phyloP scores from a whole-genome alignment of 2,329 filamentous ascomycete genomes.

The Meredithiella fracta region DNA sequence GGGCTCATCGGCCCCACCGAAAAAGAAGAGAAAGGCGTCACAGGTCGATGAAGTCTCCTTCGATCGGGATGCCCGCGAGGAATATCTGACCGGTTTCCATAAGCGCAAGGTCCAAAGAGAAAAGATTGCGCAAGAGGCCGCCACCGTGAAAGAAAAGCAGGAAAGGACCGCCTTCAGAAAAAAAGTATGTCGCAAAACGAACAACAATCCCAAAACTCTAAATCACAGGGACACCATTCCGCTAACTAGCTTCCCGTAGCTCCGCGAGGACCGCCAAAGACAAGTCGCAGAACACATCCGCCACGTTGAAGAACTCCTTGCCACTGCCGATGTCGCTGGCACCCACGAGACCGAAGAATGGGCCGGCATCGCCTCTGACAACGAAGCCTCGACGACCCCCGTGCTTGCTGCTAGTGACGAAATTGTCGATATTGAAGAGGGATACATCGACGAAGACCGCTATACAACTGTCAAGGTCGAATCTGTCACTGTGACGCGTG shows the following conservation, averaged over 20 bases:
- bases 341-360: conserved; percentile 32
- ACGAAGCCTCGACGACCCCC: conserved; percentile 28
- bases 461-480: conserved; percentile 93
- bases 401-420: conserved; percentile 32
- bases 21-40: conserved; percentile 46
- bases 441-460: conserved; percentile 91
- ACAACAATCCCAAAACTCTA: conserved; percentile 22
- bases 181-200: conserved; percentile 56
- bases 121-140: conserved; percentile 71
- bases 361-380: conserved; percentile 45
- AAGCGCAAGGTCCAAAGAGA: conserved; percentile 80
- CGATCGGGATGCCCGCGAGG: conserved; percentile 59
- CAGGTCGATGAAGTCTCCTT: conserved; percentile 70
- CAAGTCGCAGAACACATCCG: conserved; percentile 71
- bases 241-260: too few relatives aligned
- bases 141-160: conserved; percentile 57
- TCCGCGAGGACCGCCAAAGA: conserved; percentile 66
- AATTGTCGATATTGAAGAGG: conserved; percentile 65
- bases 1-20: conserved; percentile 40
- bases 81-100: conserved; percentile 90
- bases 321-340: conserved; percentile 38
- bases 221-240: too few relatives aligned
- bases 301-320: conserved; percentile 54
- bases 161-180: conserved; percentile 60
- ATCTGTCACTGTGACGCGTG: conserved; percentile 61